Percentiles rank a stretch among this genome's conserved stretches.
These are phyloP conservation scores for Amylocystis lapponica DNA, from an alignment of 768 basidiomycete species.

Conservation along the genomic window DNA sequence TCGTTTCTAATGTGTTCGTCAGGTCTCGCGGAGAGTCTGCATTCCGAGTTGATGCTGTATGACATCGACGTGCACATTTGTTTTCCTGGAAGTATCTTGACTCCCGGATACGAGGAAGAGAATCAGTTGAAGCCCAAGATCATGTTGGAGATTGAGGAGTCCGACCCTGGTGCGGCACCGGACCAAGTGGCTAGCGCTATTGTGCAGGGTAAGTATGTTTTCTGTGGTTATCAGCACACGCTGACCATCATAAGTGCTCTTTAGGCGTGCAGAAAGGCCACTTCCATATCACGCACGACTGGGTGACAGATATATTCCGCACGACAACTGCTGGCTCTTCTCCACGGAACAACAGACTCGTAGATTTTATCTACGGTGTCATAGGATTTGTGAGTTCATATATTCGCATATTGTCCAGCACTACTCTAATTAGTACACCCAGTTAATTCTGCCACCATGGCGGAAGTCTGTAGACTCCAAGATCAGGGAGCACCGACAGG, in stretches of 20 bases:
- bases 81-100: slow-evolving; percentile 77
- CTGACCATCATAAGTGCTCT: not conserved
- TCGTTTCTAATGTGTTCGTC: not conserved
- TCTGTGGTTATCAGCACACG: too few species aligned
- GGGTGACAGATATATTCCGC: slow-evolving; percentile 64
- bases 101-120: slow-evolving; percentile 72
- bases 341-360: slow-evolving; percentile 49
- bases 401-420: slow-evolving; percentile 28
- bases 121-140: slow-evolving; percentile 72
- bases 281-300: slow-evolving; percentile 68
- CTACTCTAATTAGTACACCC: not conserved
- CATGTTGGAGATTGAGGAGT: slow-evolving; percentile 68
- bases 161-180: slow-evolving; percentile 57
- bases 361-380: slow-evolving; percentile 43
- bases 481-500: slow-evolving; percentile 26
- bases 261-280: slow-evolving; percentile 63
- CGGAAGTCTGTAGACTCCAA: slow-evolving; percentile 30
- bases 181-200: slow-evolving; percentile 57
- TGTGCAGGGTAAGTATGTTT: slow-evolving; percentile 44
- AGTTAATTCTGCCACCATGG: slow-evolving; percentile 37
- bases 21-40: slow-evolving; percentile 82
- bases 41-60: slow-evolving; percentile 74
- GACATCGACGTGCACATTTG: slow-evolving; percentile 73
- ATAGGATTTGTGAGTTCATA: slow-evolving; percentile 25
- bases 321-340: slow-evolving; percentile 58